Base-by-base conservation (phyloP, 2,329 filamentous ascomycete genomes). In the Bipolaris gigantea region DNA sequence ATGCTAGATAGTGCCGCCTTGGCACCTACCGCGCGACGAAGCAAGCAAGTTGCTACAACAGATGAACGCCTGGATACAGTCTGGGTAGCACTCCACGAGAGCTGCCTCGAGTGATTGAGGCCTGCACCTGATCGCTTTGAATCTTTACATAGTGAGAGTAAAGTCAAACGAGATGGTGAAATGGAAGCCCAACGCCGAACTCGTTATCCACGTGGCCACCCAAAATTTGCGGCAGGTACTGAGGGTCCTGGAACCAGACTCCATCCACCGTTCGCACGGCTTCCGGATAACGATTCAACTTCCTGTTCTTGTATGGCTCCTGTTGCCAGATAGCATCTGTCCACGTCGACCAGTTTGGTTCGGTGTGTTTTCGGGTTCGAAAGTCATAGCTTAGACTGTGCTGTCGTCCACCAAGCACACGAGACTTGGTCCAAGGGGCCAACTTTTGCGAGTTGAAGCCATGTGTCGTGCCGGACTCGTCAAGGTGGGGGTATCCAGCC, bases 81-180 rank as follows among this genome's bases (percentile, higher is more conserved):
- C 1, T 75, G 73, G 73, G 65, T 74, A 54, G 64, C 73, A 32
- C 63, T 73, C n/a, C 73, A 75, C 32, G 73, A 75, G 56, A 56
- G 60, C 18, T 75, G 73, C 41, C 43, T 75, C 3, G 57, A 53
- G 36, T 48, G 38, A 48, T 9, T 15, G 3, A 23, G 27, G 36
- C 25, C 27, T 33, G 2, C n/a, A 21, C 15, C 27, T 15, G 19
- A 11, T 40, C 16, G 13, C 15, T 27, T 33, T 27, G 33, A 34
- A 16, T n/a, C 25, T 21, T 19, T 11, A 25, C 15, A 16, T 5
- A 35, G 32, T 25, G 19, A 21, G 8, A 8, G 18, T 13, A 9
- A 21, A 25, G 5, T 33, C 19, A 19, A 8, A 18, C 34, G 15
- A 41, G 23, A 35, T 49, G 47, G 15, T 18, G 7, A 13, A 50